These are phyloP conservation scores for Basipetospora chlamydospora DNA, from an alignment of 2,329 filamentous ascomycete genomes.

Conservation along the genomic window DNA sequence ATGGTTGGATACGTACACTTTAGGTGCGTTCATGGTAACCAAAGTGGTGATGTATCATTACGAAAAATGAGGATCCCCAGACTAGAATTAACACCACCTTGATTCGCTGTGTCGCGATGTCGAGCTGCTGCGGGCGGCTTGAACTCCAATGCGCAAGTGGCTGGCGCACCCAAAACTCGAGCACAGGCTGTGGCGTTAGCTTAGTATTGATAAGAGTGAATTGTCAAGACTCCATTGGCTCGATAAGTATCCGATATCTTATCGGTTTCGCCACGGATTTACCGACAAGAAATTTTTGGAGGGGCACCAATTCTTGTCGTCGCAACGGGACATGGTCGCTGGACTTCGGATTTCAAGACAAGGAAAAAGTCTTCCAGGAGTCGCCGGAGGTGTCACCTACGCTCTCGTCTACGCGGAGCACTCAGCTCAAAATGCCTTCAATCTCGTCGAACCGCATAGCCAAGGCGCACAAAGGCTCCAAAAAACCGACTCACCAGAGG, in stretches of 20 bases:
- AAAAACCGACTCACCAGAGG: slow-evolving; percentile 59
- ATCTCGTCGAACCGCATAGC: slow-evolving; percentile 51
- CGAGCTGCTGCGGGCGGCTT: too few relatives aligned
- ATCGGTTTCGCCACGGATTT: slow-evolving; percentile 20
- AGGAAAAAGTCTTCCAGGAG: background rate
- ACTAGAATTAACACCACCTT: too few relatives aligned
- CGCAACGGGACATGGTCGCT: background rate
- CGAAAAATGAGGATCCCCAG: too few relatives aligned
- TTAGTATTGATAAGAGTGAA: too few relatives aligned
- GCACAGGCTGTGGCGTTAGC: too few relatives aligned
- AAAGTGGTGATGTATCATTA: too few relatives aligned
- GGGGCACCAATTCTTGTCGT: background rate
- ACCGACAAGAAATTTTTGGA: slow-evolving; percentile 19
- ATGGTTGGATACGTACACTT: slow-evolving; percentile 24
- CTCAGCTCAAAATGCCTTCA: slow-evolving; percentile 38
- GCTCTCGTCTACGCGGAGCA: background rate
- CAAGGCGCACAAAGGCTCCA: slow-evolving; percentile 51
- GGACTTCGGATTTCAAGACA: too few relatives aligned
- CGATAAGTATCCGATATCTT: slow-evolving; percentile 12
- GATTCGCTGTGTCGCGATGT: too few relatives aligned
- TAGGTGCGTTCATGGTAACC: slow-evolving; percentile 27
- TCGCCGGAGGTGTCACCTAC: background rate
- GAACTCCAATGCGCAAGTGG: too few relatives aligned
- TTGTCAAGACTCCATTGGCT: too few relatives aligned
- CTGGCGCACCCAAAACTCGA: too few relatives aligned